Conservation (phyloP, 2,329 filamentous ascomycete genomes). For the Xylaria polymorpha region DNA sequence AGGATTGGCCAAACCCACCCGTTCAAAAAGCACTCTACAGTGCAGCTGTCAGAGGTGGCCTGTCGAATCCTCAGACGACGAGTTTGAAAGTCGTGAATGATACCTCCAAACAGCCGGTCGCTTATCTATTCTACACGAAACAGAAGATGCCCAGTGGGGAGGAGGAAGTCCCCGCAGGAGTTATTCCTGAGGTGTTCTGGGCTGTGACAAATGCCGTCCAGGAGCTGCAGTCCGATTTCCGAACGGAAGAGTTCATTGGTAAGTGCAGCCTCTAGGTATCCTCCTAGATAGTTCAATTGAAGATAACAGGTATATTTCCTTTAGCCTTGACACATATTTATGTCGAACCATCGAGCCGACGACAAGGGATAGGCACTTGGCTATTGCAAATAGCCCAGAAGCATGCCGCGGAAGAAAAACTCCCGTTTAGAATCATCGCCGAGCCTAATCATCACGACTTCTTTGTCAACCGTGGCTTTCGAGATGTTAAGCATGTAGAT, state of each 20-base stretch:
- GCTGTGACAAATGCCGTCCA: slow-evolving; percentile 9
- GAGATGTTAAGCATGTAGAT: slow-evolving; percentile 26
- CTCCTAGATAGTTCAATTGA: neutral
- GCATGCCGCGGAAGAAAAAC: neutral
- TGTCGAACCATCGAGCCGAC: slow-evolving; percentile 31
- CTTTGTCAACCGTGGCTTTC: slow-evolving; percentile 30
- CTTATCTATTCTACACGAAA: slow-evolving; percentile 25
- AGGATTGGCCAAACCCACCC: slow-evolving; percentile 23
- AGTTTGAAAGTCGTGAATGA: slow-evolving; percentile 26
- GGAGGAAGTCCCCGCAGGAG: neutral
- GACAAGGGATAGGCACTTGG: slow-evolving; percentile 27
- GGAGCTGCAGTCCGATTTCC: slow-evolving; percentile 20
- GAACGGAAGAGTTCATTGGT: slow-evolving; percentile 30
- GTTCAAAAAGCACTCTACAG: slow-evolving; percentile 19
- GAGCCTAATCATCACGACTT: slow-evolving; percentile 34
- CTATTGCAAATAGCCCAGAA: slow-evolving; percentile 17
- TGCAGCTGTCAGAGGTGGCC: neutral
- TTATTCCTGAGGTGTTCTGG: slow-evolving; percentile 24
- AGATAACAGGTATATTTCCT: neutral
- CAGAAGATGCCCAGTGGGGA: neutral
- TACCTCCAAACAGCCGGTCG: slow-evolving; percentile 18
- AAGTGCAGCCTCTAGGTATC: neutral
- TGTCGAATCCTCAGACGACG: slow-evolving; percentile 10
- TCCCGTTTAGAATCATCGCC: slow-evolving; percentile 26
- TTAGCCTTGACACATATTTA: slow-evolving; percentile 32